A percentile compares a stretch with the other conserved stretches of the same genome.
phyloP scores from a whole-genome alignment of 2,329 filamentous ascomycete genomes.

The Pseudogymnoascus destructans region DNA sequence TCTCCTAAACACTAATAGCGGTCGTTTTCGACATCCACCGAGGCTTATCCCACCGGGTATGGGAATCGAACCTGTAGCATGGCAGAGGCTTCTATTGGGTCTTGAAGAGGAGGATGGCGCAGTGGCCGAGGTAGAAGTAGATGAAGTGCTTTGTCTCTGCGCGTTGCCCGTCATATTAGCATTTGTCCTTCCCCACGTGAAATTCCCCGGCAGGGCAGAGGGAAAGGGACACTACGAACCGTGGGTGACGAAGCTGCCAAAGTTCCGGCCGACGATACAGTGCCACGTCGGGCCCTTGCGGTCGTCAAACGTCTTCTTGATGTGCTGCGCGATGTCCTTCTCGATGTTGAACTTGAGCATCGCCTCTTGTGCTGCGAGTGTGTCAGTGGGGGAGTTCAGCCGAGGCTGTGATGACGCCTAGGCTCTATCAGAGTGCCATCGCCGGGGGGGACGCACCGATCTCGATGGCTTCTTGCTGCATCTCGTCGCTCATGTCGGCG shows the following conservation, averaged over 20 bases:
- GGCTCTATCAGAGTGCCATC: constrained; percentile 52
- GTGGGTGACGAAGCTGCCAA: constrained; percentile 97
- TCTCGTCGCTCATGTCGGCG: constrained; percentile 95
- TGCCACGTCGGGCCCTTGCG: constrained; percentile 98
- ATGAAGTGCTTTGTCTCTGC: constrained; percentile 99
- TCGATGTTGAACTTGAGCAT: constrained; percentile 62
- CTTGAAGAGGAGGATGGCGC: constrained; percentile 96
- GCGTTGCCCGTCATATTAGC: neutral
- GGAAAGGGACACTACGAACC: constrained; percentile 40
- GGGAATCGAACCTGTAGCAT: neutral
- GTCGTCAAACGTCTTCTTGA: constrained; percentile 96
- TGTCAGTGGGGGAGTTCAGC: constrained; percentile 20
- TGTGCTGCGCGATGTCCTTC: constrained; percentile 90
- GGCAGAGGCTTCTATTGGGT: constrained; percentile 54
- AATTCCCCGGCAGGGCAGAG: neutral
- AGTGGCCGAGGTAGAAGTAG: constrained; percentile 99
- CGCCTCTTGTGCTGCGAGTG: constrained; percentile 47
- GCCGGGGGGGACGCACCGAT: constrained; percentile 54
- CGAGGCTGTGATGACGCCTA: neutral
- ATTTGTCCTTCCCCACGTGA: neutral
- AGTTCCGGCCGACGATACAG: constrained; percentile 96
- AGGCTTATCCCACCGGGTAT: neutral
- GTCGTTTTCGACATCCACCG: neutral
- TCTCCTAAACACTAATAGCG: neutral
- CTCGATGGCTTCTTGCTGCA: constrained; percentile 92